Conservation (phyloP, 345 rosid species). For the Durio zibethinus region DNA sequence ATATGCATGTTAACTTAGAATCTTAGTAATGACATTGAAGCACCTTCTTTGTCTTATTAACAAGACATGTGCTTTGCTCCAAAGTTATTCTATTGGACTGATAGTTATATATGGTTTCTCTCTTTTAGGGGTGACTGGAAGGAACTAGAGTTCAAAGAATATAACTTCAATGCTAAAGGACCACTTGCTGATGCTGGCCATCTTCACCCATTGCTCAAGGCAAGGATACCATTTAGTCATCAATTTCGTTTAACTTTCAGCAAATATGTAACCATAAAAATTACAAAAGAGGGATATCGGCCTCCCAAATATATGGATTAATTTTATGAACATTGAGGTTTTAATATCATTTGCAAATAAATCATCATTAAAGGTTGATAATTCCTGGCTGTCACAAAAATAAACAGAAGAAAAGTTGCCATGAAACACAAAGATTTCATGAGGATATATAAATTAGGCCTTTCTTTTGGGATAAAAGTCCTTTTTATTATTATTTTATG, state of each 20-base stretch:
- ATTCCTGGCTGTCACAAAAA: background rate
- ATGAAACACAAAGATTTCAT: background rate
- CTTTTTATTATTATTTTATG: background rate
- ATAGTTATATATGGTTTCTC: constrained; percentile 4
- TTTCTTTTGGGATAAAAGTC: background rate
- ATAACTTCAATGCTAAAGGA: constrained; percentile 89
- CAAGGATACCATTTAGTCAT: constrained; percentile 25
- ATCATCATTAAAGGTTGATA: background rate
- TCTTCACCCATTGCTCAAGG: constrained; percentile 96
- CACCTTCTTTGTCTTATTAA: background rate
- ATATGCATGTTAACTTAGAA: background rate
- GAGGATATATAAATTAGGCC: background rate
- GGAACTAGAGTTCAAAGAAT: constrained; percentile 82
- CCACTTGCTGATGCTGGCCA: constrained; percentile 81
- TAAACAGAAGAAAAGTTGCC: background rate
- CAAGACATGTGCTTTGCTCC: background rate
- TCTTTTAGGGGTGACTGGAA: constrained; percentile 76
- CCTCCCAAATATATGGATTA: background rate
- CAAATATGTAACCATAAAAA: background rate
- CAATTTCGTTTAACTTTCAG: background rate
- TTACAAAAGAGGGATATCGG: background rate
- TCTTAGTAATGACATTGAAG: background rate
- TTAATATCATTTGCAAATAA: background rate
- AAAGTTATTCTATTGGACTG: background rate
- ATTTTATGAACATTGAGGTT: background rate